phyloP scores from a whole-genome alignment of 352 stramenopile genomes.

The Thalassiosira livingstoniorum region DNA sequence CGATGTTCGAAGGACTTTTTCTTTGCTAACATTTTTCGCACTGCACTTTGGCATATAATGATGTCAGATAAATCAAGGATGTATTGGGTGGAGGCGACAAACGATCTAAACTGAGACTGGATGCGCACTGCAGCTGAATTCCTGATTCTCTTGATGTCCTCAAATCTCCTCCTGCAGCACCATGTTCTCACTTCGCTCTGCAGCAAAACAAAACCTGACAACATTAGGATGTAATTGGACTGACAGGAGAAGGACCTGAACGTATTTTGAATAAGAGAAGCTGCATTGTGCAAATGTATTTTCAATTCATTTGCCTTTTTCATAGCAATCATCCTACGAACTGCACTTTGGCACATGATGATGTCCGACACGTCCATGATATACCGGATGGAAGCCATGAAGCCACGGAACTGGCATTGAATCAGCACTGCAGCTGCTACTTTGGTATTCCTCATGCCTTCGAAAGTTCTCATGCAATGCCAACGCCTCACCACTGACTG shows the following conservation, averaged over 20 bases:
- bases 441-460: neutral
- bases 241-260: neutral
- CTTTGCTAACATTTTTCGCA: neutral
- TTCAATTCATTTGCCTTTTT: neutral
- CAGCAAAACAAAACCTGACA: neutral
- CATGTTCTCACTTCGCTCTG: neutral
- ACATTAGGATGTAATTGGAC: neutral
- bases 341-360: conserved; percentile 1
- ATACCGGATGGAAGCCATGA: neutral
- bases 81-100: neutral
- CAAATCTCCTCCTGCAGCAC: neutral
- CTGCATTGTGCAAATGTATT: neutral
- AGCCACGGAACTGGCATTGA: neutral
- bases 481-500: neutral
- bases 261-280: neutral
- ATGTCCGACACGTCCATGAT: conserved; percentile 3
- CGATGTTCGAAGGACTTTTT: neutral
- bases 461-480: neutral
- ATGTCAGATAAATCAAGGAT: conserved; percentile 3
- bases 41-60: conserved; percentile 20
- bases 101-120: conserved; percentile 3
- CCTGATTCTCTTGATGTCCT: neutral
- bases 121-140: neutral
- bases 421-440: neutral
- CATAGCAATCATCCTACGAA: neutral